Conservation (phyloP, 257 asterid genomes). For the Primulina huaijiensis region DNA sequence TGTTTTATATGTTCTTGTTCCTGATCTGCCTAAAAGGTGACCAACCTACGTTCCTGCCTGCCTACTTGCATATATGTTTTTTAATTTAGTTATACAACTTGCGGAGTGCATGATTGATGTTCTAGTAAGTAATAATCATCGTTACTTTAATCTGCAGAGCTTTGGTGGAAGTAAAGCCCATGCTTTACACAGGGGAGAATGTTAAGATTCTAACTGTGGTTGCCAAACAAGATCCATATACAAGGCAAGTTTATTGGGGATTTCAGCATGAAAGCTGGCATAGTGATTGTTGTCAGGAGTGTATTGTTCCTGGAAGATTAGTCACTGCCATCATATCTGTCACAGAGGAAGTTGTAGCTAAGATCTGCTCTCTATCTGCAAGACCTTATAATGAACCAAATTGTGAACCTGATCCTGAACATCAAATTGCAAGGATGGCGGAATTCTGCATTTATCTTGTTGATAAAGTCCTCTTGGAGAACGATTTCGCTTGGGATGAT, state of each 20-base stretch:
- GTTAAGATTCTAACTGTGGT: conserved; percentile 33
- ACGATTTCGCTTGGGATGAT: conserved; percentile 66
- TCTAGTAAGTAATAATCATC: conserved; percentile 1
- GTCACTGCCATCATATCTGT: conserved; percentile 63
- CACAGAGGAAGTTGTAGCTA: conserved; percentile 45
- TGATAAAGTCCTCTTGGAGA: conserved; percentile 54
- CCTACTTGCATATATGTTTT: conserved; percentile 5
- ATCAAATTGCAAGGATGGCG: conserved; percentile 44
- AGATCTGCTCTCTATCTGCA: conserved; percentile 36
- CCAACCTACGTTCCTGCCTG: background rate
- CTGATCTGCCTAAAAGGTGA: conserved; percentile 97
- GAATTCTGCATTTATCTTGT: conserved; percentile 66
- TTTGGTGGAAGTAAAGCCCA: conserved; percentile 81
- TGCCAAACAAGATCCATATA: conserved; percentile 32
- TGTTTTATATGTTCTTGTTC: conserved; percentile 70
- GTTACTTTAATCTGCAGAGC: conserved; percentile 51
- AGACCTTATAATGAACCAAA: conserved; percentile 25
- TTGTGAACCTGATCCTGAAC: conserved; percentile 32
- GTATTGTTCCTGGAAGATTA: conserved; percentile 51
- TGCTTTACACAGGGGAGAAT: conserved; percentile 56
- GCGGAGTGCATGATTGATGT: conserved; percentile 9
- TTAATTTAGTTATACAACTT: conserved; percentile 15
- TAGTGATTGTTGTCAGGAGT: conserved; percentile 54
- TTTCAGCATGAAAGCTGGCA: conserved; percentile 74
- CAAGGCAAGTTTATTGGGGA: conserved; percentile 46